These are phyloP conservation scores for Botryobasidium botryosum DNA, from an alignment of 768 basidiomycete genomes.

Conservation along the genomic window DNA sequence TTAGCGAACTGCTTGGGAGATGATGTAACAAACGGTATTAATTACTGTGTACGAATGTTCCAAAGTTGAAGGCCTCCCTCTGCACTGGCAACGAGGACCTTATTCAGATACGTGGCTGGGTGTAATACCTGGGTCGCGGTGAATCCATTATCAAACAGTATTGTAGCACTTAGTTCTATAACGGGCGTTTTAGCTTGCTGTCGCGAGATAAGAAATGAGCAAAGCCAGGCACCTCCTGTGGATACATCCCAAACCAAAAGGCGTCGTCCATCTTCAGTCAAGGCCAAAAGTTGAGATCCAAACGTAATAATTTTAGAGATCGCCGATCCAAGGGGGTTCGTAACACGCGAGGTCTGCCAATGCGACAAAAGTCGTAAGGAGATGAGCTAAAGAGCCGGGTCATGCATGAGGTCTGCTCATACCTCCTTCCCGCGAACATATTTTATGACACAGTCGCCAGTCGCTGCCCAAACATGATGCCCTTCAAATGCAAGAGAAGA, in stretches of 20 bases:
- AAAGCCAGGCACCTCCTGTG: neutral
- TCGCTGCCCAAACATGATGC: conserved; percentile 69
- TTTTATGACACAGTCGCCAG: conserved; percentile 51
- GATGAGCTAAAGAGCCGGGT: neutral
- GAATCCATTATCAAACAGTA: conserved; percentile 71
- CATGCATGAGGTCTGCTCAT: conserved; percentile 8
- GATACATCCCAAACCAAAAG: conserved; percentile 63
- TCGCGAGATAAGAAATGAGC: neutral
- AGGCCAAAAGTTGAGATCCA: conserved; percentile 60
- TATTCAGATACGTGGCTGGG: conserved; percentile 94
- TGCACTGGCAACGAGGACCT: conserved; percentile 68
- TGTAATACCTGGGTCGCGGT: conserved; percentile 76
- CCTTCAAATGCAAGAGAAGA: conserved; percentile 65
- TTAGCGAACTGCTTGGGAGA: neutral
- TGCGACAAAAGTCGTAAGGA: neutral
- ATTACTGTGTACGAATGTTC: conserved; percentile 76
- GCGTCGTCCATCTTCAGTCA: conserved; percentile 60
- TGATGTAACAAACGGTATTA: conserved; percentile 2
- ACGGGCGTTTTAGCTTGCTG: no score
- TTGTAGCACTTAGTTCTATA: conserved; percentile 42
- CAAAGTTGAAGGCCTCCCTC: conserved; percentile 81
- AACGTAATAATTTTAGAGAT: conserved; percentile 60
- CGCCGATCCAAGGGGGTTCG: conserved; percentile 44
- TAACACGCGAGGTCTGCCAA: conserved; percentile 36
- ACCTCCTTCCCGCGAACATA: conserved; percentile 86